Conservation (phyloP, 352 stramenopile species). For the Phytopythium vexans region DNA sequence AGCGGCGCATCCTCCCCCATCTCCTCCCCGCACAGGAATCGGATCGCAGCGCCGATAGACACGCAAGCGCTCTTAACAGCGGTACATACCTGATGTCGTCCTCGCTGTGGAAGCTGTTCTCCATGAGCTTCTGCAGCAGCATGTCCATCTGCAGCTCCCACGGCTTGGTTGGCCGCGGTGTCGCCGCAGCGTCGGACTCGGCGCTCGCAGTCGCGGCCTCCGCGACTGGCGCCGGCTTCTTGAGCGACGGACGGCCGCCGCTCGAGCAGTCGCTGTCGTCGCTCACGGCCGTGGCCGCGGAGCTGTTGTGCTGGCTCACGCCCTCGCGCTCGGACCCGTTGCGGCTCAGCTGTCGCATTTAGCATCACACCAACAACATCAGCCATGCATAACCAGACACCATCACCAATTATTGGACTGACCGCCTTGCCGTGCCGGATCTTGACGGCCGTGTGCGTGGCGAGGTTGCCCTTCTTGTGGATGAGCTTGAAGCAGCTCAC, state of each 20-base stretch:
- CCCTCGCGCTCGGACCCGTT: conserved; percentile 14
- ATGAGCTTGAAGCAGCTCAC: conserved; percentile 87
- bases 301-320: conserved; percentile 15
- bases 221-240: conserved; percentile 9
- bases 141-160: conserved; percentile 88
- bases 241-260: conserved; percentile 13
- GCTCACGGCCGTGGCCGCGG: conserved; percentile 8
- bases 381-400: conserved; percentile 1
- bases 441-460: conserved; percentile 76
- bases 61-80: conserved; percentile 3
- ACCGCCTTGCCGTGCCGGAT: conserved; percentile 31
- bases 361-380: conserved; percentile 1
- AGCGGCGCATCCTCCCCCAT: conserved; percentile 3
- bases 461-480: conserved; percentile 82
- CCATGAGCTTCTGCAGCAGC: conserved; percentile 80
- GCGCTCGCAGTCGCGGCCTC: conserved; percentile 6
- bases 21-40: background rate
- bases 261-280: conserved; percentile 31
- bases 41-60: conserved; percentile 1
- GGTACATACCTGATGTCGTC: conserved; percentile 61
- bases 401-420: background rate
- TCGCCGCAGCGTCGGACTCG: background rate
- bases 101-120: conserved; percentile 73
- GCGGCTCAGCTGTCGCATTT: conserved; percentile 7
- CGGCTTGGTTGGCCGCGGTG: conserved; percentile 29